Percentiles rank a stretch among this genome's conserved stretches.
Conservation (phyloP, 208 protist species). For the Acanthamoeba divionensis region DNA sequence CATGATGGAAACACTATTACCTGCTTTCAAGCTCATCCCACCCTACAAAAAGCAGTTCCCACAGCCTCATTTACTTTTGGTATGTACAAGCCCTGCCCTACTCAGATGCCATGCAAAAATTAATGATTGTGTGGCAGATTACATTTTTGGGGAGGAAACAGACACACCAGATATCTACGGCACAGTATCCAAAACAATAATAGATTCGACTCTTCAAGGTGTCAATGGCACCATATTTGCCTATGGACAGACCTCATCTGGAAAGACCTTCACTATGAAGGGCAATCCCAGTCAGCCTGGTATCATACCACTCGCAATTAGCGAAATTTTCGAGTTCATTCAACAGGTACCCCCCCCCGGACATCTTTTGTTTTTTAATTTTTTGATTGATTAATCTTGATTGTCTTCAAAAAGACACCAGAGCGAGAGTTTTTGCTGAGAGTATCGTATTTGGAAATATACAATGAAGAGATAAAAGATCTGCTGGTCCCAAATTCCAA, state of each 20-base stretch:
- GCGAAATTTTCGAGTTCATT: conserved; percentile 67
- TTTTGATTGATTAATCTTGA: not conserved
- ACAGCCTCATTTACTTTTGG: conserved; percentile 45
- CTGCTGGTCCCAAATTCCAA: conserved; percentile 64
- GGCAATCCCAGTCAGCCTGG: conserved; percentile 62
- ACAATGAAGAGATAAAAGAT: conserved; percentile 83
- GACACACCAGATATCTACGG: conserved; percentile 35
- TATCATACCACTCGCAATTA: conserved; percentile 73
- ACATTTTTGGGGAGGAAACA: conserved; percentile 11
- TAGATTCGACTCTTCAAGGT: conserved; percentile 40
- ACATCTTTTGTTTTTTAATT: not conserved
- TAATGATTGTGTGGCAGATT: not conserved
- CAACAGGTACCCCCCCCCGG: conserved; percentile 41
- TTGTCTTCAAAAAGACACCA: not conserved
- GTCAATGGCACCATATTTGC: conserved; percentile 78
- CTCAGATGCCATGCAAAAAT: not conserved
- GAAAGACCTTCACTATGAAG: conserved; percentile 84
- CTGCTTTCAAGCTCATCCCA: not conserved
- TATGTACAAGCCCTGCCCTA: not conserved
- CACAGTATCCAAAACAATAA: conserved; percentile 2
- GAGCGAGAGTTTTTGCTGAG: conserved; percentile 76
- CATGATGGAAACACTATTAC: conserved; percentile 36
- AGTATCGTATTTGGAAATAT: conserved; percentile 85
- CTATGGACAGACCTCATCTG: conserved; percentile 81
- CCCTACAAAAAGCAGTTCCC: not conserved